phyloP scores from a whole-genome alignment of 495 filamentous ascomycete genomes.

The Clavariopsis aquatica region DNA sequence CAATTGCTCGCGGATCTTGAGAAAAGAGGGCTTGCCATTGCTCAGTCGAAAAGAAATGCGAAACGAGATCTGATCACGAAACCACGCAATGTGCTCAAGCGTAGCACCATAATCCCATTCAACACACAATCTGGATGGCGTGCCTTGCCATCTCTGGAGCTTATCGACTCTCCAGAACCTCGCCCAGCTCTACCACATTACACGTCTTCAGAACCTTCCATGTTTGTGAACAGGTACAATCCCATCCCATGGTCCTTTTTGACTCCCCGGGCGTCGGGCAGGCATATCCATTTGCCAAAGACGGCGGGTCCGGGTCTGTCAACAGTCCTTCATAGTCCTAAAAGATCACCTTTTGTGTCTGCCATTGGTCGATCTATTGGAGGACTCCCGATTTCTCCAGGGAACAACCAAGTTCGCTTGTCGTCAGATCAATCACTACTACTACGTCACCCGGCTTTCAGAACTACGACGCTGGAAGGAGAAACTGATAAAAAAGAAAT shows the following conservation, averaged over 20 bases:
- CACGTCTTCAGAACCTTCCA: slow-evolving; percentile 13
- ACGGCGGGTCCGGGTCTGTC: slow-evolving; percentile 19
- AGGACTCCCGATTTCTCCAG: not conserved
- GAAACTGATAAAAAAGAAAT: too few relatives aligned
- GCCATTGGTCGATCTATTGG: slow-evolving; percentile 8
- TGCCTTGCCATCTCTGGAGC: slow-evolving; percentile 24
- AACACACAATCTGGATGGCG: slow-evolving; percentile 35
- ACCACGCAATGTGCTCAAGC: slow-evolving; percentile 31
- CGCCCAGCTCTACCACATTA: slow-evolving; percentile 15
- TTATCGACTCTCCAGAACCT: slow-evolving; percentile 12
- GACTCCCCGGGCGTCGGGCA: slow-evolving; percentile 19
- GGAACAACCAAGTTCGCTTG: slow-evolving; percentile 14
- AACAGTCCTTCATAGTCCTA: slow-evolving; percentile 28
- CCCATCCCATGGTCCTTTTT: slow-evolving; percentile 36
- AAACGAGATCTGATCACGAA: slow-evolving; percentile 11
- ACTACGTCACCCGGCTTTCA: slow-evolving; percentile 30
- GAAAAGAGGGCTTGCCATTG: slow-evolving; percentile 28
- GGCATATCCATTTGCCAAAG: slow-evolving; percentile 22
- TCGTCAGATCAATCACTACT: slow-evolving; percentile 29
- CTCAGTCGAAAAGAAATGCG: slow-evolving; percentile 6
- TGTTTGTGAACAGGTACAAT: slow-evolving; percentile 7
- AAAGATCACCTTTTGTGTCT: slow-evolving; percentile 23
- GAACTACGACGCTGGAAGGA: slow-evolving; percentile 7
- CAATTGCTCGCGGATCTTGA: slow-evolving; percentile 30
- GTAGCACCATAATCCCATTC: slow-evolving; percentile 34